Evolutionary conservation across 192 early-diverging fungal genomes (phyloP).

Genomic region (Entomortierella chlamydospora): DNA sequence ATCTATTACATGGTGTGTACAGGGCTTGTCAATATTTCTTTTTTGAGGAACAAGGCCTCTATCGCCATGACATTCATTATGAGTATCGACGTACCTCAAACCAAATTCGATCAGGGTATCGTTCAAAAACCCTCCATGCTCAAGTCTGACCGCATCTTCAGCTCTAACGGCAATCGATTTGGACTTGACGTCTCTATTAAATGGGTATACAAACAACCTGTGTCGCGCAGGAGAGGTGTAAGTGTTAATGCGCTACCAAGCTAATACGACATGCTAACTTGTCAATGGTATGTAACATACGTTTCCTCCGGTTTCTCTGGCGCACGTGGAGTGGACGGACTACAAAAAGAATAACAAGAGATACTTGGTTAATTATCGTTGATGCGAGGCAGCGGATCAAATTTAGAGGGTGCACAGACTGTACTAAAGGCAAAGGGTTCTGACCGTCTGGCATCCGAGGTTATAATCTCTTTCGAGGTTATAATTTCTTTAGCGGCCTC

Average conservation of each 20-base stretch:
- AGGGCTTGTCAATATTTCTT: no score
- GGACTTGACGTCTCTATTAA: slow-evolving; percentile 16
- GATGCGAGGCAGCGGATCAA: not conserved
- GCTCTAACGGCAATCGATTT: slow-evolving; percentile 70
- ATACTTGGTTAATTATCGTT: no score
- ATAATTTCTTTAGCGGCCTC: slow-evolving; percentile 23
- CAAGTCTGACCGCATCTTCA: slow-evolving; percentile 74
- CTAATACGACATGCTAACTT: not conserved
- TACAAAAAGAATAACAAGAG: slow-evolving; percentile 1
- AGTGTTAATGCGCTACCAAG: not conserved
- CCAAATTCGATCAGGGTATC: slow-evolving; percentile 93
- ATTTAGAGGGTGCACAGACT: not conserved
- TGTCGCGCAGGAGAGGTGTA: not conserved
- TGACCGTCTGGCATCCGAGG: slow-evolving; percentile 12
- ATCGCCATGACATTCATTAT: no score
- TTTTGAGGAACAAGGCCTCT: no score
- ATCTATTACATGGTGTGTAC: no score
- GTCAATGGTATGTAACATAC: slow-evolving; percentile 8
- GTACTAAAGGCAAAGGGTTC: not conserved
- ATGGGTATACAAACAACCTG: slow-evolving; percentile 45
- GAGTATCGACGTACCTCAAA: slow-evolving; percentile 66
- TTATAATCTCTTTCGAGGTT: slow-evolving; percentile 11
- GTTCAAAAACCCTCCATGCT: slow-evolving; percentile 85
- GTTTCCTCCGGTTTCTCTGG: slow-evolving; percentile 22
- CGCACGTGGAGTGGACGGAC: not conserved